Conservation (phyloP, 352 stramenopile genomes). For the Phytophthora quininea region DNA sequence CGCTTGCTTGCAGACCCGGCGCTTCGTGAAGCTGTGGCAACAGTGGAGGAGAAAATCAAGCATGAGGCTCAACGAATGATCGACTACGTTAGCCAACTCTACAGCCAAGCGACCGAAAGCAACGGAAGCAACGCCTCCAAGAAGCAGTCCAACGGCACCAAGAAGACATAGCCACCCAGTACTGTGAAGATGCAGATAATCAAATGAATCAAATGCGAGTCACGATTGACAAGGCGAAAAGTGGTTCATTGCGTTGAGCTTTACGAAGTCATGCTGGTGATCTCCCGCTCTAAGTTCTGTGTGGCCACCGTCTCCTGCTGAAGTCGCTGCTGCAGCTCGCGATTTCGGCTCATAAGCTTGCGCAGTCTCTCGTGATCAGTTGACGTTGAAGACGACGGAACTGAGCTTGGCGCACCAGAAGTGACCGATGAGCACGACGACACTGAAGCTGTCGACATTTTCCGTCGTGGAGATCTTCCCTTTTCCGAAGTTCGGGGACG, state of each 20-base stretch:
- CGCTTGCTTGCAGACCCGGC: constrained; percentile 32
- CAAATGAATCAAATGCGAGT: constrained; percentile 3
- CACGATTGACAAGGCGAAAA: not conserved
- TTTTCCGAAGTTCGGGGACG: constrained; percentile 13
- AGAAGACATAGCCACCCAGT: constrained; percentile 27
- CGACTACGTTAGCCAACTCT: constrained; percentile 67
- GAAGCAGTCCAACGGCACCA: constrained; percentile 18
- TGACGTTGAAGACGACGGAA: constrained; percentile 32
- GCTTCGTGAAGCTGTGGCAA: constrained; percentile 20
- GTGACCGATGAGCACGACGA: constrained; percentile 36
- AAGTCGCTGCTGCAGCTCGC: constrained; percentile 74
- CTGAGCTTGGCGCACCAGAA: constrained; percentile 4
- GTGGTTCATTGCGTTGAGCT: not conserved
- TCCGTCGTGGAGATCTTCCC: constrained; percentile 24
- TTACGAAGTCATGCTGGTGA: constrained; percentile 63
- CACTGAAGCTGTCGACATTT: constrained; percentile 43
- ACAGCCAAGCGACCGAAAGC: constrained; percentile 31
- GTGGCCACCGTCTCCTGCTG: constrained; percentile 77
- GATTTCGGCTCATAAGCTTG: constrained; percentile 78
- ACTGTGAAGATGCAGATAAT: not conserved
- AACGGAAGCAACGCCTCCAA: constrained; percentile 5
- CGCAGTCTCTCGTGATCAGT: constrained; percentile 73
- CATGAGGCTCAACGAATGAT: constrained; percentile 67
- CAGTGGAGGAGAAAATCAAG: constrained; percentile 47
- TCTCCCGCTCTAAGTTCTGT: constrained; percentile 73